These are phyloP conservation scores for Rubus parviflorus DNA, from an alignment of 306 rosid genomes.

Conservation along the genomic window DNA sequence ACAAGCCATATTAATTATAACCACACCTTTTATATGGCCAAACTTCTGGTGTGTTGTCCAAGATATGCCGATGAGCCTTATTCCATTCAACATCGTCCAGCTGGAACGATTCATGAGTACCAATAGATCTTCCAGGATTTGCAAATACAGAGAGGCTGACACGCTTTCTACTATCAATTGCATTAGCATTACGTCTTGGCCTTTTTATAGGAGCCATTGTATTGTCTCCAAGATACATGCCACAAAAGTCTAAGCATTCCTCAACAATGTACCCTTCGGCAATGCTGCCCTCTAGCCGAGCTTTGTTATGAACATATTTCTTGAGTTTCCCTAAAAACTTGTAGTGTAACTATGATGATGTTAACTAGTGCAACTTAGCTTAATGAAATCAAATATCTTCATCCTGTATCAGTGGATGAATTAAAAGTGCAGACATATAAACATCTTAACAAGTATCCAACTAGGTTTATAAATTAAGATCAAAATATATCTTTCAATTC, in stretches of 20 bases:
- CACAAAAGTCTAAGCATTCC: background rate
- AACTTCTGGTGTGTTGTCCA: background rate
- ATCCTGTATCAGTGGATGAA: no score
- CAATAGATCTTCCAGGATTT: background rate
- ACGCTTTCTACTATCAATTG: no score
- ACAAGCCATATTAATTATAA: no score
- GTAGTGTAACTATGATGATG: background rate
- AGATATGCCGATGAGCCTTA: background rate
- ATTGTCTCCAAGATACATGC: background rate
- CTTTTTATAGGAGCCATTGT: background rate
- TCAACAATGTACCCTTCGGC: no score
- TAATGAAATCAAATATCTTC: no score
- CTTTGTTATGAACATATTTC: no score
- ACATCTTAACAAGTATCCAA: background rate
- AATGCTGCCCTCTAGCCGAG: no score
- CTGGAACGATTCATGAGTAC: no score
- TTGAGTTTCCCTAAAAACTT: background rate
- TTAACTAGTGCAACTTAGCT: no score
- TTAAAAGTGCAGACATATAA: no score
- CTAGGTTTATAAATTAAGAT: background rate
- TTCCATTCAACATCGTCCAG: background rate
- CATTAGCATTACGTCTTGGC: background rate
- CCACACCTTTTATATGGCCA: background rate
- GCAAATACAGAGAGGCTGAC: background rate
- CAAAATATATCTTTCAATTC: no score